phyloP scores from a whole-genome alignment of 257 asterid genomes.

The Petrea volubilis region DNA sequence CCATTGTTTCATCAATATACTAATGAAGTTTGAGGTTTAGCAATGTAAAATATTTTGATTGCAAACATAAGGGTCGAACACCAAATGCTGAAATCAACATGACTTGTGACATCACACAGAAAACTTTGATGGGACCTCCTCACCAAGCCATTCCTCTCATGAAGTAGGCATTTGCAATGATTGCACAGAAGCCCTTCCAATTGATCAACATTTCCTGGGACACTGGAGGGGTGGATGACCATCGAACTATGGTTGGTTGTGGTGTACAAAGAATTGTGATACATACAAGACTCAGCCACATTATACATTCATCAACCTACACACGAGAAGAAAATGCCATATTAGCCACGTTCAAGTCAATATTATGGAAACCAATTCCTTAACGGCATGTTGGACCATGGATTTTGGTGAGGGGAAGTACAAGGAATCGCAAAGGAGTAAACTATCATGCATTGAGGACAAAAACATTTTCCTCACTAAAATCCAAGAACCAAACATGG shows the following conservation, averaged over 20 bases:
- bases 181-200: slow-evolving; percentile 97
- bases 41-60: neutral
- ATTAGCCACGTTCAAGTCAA: neutral
- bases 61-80: neutral
- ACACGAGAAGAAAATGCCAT: neutral
- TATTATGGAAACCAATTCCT: neutral
- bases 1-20: neutral
- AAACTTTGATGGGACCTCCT: slow-evolving; percentile 31
- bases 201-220: slow-evolving; percentile 60
- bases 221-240: slow-evolving; percentile 90
- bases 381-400: neutral
- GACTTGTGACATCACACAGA: neutral
- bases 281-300: slow-evolving; percentile 86
- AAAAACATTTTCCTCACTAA: too few species aligned
- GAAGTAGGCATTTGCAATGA: slow-evolving; percentile 92
- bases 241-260: slow-evolving; percentile 90
- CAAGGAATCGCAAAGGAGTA: neutral
- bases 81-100: neutral
- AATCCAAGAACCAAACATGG: neutral
- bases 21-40: neutral
- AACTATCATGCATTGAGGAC: neutral
- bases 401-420: neutral
- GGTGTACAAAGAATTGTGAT: slow-evolving; percentile 95
- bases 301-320: slow-evolving; percentile 89
- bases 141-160: slow-evolving; percentile 99